Evolutionary conservation across 768 basidiomycete genomes (phyloP), one percentile per base, ranked within the genome.

Genomic region (Mycena indigotica): DNA sequence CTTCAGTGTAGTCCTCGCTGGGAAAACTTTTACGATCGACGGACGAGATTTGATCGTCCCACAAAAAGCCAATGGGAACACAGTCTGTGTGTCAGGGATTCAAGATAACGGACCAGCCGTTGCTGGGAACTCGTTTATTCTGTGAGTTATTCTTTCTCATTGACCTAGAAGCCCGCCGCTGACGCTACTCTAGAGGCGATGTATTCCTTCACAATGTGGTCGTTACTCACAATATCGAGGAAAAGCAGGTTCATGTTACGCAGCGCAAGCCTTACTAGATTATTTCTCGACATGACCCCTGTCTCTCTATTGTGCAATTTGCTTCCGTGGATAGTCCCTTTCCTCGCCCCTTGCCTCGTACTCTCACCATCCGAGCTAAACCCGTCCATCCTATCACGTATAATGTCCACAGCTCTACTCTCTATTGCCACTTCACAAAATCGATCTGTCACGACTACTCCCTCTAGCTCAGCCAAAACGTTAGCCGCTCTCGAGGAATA

Each of bases 171-270:
- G n/a, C n/a, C n/a, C n/a, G n/a, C n/a, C n/a, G n/a, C n/a, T n/a
- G n/a, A n/a, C n/a, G n/a, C n/a, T n/a, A n/a, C 45, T n/a, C 15
- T 45, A 66, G 66, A 28, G 66, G 66, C 30, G 65, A 67, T 39
- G 53, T 55, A 25, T 55, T 59, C 49, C 53, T 59, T 19, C 58
- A 55, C 21, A 59, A 59, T 28, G 58, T 60, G 48, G 53, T 67
- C 53, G 38, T 53, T 41, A 65, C 65, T 23, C 63, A 66, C 57
- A 63, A 67, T 53, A 52, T 65, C 10, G 26, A 51, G 15, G 52
- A 55, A 3, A 25, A 32, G 5, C 57, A 55, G 25, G 55, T 67
- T n/a, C 61, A 59, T 24, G 19, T 67, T 19, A 56, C 64, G 5
- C 57, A 65, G 38, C 57, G 66, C 12, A 57, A 39, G 24, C 53